Conservation (phyloP, 768 basidiomycete species). For the Coprinellus aureogranulatus region DNA sequence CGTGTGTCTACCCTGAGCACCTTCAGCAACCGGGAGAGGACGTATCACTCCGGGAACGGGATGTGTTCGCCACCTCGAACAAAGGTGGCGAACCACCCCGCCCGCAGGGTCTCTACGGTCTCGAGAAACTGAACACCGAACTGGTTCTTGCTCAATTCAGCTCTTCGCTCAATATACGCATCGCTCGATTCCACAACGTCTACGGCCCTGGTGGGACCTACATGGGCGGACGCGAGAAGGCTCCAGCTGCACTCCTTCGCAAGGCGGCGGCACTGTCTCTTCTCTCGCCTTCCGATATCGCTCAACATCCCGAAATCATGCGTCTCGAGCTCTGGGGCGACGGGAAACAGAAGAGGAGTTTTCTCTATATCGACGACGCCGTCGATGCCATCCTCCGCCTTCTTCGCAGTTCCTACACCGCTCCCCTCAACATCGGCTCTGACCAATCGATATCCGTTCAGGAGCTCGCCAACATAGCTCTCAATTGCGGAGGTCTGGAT, state of each 20-base stretch:
- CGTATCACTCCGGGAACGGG: conserved; percentile 44
- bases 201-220: conserved; percentile 55
- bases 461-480: conserved; percentile 41
- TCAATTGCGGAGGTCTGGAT: conserved; percentile 29
- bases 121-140: conserved; percentile 56
- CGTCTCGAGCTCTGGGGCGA: conserved; percentile 61
- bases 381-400: conserved; percentile 49
- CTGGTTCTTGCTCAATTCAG: conserved; percentile 35
- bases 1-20: conserved; percentile 53
- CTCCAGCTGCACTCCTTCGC: conserved; percentile 53
- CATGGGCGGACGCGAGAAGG: conserved; percentile 57
- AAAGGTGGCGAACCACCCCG: conserved; percentile 21
- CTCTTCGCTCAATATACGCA: conserved; percentile 34
- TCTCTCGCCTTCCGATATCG: not conserved
- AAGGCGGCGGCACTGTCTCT: conserved; percentile 43
- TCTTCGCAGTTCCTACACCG: conserved; percentile 33
- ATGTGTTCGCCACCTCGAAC: conserved; percentile 35
- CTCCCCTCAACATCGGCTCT: conserved; percentile 53
- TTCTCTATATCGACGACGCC: conserved; percentile 54
- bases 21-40: conserved; percentile 33
- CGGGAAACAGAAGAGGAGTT: conserved; percentile 52
- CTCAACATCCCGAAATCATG: not conserved
- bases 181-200: conserved; percentile 60
- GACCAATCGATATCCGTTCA: conserved; percentile 40
- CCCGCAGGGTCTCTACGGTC: conserved; percentile 58